phyloP scores from a whole-genome alignment of 1,284 basidiomycete genomes.

The Sanghuangporus weigelae region DNA sequence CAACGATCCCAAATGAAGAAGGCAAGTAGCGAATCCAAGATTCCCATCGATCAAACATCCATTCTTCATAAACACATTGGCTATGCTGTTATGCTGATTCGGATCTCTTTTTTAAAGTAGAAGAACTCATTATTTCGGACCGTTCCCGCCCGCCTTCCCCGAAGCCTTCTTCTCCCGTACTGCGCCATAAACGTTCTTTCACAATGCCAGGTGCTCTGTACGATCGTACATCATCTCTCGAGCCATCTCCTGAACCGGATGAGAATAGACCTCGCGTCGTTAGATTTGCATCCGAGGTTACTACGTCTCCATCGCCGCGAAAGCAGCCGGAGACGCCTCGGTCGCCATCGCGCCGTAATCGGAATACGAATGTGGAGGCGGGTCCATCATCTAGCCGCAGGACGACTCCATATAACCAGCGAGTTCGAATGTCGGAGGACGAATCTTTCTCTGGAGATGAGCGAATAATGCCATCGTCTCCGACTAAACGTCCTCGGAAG shows the following conservation, averaged over 20 bases:
- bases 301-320: conserved; percentile 13
- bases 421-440: not conserved
- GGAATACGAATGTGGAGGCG: not conserved
- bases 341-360: not conserved
- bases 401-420: not conserved
- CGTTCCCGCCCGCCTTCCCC: conserved; percentile 30
- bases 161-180: conserved; percentile 22
- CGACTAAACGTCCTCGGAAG: conserved; percentile 3
- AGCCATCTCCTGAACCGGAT: conserved; percentile 36
- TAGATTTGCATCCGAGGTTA: conserved; percentile 31
- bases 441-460: conserved; percentile 1
- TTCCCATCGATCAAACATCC: not conserved
- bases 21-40: not conserved
- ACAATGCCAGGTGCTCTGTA: conserved; percentile 79
- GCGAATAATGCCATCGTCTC: not conserved
- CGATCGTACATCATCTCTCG: conserved; percentile 60
- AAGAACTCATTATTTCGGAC: conserved; percentile 26
- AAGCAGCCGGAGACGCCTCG: not conserved
- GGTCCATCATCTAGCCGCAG: not conserved
- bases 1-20: not conserved
- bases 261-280: conserved; percentile 32
- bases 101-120: not conserved
- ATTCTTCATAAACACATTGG: not conserved
- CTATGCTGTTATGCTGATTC: not conserved
- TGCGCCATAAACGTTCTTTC: conserved; percentile 33